phyloP scores from a whole-genome alignment of 2,329 filamentous ascomycete species.

The Hypoxylon sp. region DNA sequence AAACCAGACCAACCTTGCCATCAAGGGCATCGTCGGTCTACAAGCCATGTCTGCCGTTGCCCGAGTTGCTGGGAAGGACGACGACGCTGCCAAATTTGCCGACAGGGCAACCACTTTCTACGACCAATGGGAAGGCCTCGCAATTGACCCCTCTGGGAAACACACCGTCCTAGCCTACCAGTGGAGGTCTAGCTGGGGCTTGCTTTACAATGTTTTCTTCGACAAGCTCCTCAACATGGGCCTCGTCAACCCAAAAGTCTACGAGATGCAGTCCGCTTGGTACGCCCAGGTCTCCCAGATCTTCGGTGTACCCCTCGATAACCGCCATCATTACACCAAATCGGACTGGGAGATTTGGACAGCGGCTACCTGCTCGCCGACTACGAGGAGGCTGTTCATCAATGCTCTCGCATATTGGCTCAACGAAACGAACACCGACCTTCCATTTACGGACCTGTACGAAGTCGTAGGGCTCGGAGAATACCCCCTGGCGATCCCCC shows the following conservation, averaged over 20 bases:
- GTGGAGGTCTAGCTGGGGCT: conserved; percentile 51
- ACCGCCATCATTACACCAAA: conserved; percentile 79
- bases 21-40: conserved; percentile 85
- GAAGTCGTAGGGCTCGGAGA: conserved; percentile 73
- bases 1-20: conserved; percentile 80
- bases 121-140: conserved; percentile 46
- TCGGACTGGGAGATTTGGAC: conserved; percentile 83
- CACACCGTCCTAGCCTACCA: conserved; percentile 52
- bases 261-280: conserved; percentile 55
- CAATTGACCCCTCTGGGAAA: conserved; percentile 45
- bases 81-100: conserved; percentile 72
- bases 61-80: conserved; percentile 67
- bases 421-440: conserved; percentile 75
- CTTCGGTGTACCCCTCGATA: conserved; percentile 80
- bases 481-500: conserved; percentile 63
- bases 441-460: conserved; percentile 78
- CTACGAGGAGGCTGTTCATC: conserved; percentile 72
- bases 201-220: conserved; percentile 51
- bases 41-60: conserved; percentile 78
- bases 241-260: conserved; percentile 48
- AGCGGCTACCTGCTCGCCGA: conserved; percentile 72
- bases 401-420: conserved; percentile 76
- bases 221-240: conserved; percentile 57
- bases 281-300: conserved; percentile 71
- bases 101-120: conserved; percentile 60